Evolutionary conservation across 352 stramenopile species (phyloP), one percentile per base, ranked within the genome.

Genomic region (Phytophthora gonapodyides): DNA sequence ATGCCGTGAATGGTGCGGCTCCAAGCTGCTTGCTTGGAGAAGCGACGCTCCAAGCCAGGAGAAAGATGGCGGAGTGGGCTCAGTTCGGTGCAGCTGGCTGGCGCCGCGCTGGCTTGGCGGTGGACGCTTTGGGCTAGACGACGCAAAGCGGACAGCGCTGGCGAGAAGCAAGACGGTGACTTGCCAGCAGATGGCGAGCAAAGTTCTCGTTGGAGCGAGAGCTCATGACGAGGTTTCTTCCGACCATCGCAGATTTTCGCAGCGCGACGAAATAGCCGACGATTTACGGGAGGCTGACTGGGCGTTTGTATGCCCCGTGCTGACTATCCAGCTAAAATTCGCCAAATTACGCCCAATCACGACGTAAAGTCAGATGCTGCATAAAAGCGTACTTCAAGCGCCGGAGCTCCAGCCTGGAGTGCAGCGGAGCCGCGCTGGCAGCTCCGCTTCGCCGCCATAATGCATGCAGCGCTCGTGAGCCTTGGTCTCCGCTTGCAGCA

Each of bases 321-420:
- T 69, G 61, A 60, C 61, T 69, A 69, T 51, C 38, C 45, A 55
- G 54, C 19, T 64, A 57, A 68, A 68, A 63, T 7, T 30, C 24
- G 5, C 24, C 24, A 30, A 30, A 45, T 68, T 57, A 69, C 27
- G 2, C n/a, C 5, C 27, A 31, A 31, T 31, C 27, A 31, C 45
- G 38, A 21, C 27, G n/a, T n/a, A 31, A 31, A 69, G 61, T 69
- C 61, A 69, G 61, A 69, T 12, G 41, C 15, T 61, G 51, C 59
- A 67, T 67, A 67, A 46, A 67, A 43, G 43, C 43, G 51, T 44
- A n/a, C 59, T 62, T 62, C 59, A 67, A 63, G 61, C 36, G 59
- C n/a, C 27, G 27, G 24, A 27, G 24, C 24, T 27, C 24, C 24
- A 27, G 24, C 24, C 24, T 27, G 24, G 24, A 27, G 24, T 5